phyloP scores from a whole-genome alignment of 148 eudicot species.

The Rhododendron ovatum region DNA sequence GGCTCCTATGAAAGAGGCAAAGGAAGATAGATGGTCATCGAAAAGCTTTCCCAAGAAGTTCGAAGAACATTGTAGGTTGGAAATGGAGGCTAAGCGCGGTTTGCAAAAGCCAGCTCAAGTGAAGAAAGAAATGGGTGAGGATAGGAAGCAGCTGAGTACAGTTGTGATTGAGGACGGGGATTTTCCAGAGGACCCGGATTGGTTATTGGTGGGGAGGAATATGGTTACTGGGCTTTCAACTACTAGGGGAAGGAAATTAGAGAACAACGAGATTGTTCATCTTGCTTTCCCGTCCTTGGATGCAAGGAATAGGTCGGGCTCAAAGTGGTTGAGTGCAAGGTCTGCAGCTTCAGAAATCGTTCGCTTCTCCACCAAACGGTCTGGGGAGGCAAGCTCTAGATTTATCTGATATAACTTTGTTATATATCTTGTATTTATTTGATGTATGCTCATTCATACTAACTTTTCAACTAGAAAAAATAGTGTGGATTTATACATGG shows the following conservation, averaged over 20 bases:
- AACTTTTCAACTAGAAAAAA: background rate
- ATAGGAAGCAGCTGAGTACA: conserved; percentile 12
- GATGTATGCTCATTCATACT: background rate
- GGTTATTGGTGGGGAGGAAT: conserved; percentile 55
- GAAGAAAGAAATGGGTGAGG: conserved; percentile 18
- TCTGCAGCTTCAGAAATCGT: conserved; percentile 41
- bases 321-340: conserved; percentile 20
- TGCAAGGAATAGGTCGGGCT: conserved; percentile 6
- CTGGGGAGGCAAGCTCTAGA: conserved; percentile 46
- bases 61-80: background rate
- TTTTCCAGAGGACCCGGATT: conserved; percentile 46
- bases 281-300: conserved; percentile 33
- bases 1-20: background rate
- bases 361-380: conserved; percentile 57
- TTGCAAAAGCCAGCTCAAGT: conserved; percentile 8
- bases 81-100: background rate
- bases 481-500: background rate
- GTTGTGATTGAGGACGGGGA: conserved; percentile 54
- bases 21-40: background rate
- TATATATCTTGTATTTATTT: background rate
- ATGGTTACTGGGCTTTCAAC: conserved; percentile 47
- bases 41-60: background rate
- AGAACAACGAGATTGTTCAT: conserved; percentile 53
- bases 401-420: background rate
- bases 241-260: conserved; percentile 56